These are phyloP conservation scores for Lentithecium fluviatile DNA, from an alignment of 495 filamentous ascomycete species.

Conservation along the genomic window DNA sequence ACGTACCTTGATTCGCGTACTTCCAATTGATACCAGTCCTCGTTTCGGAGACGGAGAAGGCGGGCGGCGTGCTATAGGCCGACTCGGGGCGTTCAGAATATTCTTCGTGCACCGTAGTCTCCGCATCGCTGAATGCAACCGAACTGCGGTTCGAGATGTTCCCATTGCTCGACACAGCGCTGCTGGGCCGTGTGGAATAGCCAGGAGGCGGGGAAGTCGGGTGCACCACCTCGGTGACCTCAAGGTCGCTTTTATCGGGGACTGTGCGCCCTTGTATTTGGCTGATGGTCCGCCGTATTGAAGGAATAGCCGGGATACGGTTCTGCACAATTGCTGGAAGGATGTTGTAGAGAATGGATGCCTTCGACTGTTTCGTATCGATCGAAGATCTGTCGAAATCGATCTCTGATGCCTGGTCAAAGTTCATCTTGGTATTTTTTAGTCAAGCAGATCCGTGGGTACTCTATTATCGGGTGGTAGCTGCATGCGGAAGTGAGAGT, in stretches of 20 bases:
- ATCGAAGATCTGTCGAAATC: background rate
- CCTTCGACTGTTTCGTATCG: background rate
- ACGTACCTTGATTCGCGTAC: conserved; percentile 48
- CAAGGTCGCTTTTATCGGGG: conserved; percentile 2
- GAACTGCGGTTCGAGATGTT: conserved; percentile 6
- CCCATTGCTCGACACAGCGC: background rate
- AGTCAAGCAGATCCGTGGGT: background rate
- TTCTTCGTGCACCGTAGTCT: conserved; percentile 9
- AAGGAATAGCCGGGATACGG: conserved; percentile 34
- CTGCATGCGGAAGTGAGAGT: background rate
- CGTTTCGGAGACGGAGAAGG: conserved; percentile 31
- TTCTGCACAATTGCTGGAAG: conserved; percentile 35
- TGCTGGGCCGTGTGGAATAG: conserved; percentile 26
- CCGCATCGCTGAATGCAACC: conserved; percentile 6
- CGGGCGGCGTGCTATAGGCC: conserved; percentile 4
- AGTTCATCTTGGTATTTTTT: background rate
- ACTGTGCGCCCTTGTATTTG: conserved; percentile 10
- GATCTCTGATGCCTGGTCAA: background rate
- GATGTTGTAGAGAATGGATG: conserved; percentile 34
- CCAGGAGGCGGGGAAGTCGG: conserved; percentile 33
- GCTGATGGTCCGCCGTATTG: conserved; percentile 27
- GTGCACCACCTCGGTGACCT: background rate
- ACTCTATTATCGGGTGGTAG: background rate
- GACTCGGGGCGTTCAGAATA: conserved; percentile 22
- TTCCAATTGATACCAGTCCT: conserved; percentile 49